Base-by-base conservation (phyloP, 306 rosid genomes). In the Citrullus amarus region DNA sequence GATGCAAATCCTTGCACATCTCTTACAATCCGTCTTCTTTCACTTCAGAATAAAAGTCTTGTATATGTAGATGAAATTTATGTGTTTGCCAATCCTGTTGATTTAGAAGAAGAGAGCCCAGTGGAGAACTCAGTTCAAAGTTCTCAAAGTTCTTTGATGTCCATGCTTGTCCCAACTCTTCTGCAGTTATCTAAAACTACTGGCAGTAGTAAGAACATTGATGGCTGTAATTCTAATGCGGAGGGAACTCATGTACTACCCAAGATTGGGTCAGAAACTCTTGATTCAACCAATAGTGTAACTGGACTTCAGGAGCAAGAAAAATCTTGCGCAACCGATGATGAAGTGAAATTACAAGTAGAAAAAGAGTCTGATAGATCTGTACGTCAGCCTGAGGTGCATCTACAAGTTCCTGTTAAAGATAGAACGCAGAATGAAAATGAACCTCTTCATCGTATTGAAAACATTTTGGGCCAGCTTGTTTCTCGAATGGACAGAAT, bases 1-100 rank as follows among this genome's bases (percentile, higher is more conserved):
- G 96, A 95, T 76, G 86, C 81, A 73, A 73, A 82, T 84, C 97
- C 98, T 69, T 95, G 98, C 87, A 77, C 50, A 39, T 95, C 99
- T 65, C 77, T 95, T 76, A 91, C 92, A 6, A 79, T 95, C 65
- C 97, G 93, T 76, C 84, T 95, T 38, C 96, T 90, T 72, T 92
- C 98, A 12, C 90, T 92, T 83, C 96, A 95, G 84, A 84, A 77
- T 57, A 91, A 92, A 81, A 88, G 86, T 39, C 81, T 82, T 20
- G 81, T 90, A 59, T 87, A 32, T 81, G 88, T 95, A 79, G 96
- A 92, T 80, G 99, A 92, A 83, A 84, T 95, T 60, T 92, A 88
- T 75, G 87, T 92, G 82, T 91, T 91, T 83, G 98, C 87, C 20
- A 95, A 90, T 85, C 96, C 97, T 41, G 89, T 88, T 72, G 89